Evolutionary conservation across 2,329 filamentous ascomycete species (phyloP).

Genomic region (Trichoderma lentiforme): DNA sequence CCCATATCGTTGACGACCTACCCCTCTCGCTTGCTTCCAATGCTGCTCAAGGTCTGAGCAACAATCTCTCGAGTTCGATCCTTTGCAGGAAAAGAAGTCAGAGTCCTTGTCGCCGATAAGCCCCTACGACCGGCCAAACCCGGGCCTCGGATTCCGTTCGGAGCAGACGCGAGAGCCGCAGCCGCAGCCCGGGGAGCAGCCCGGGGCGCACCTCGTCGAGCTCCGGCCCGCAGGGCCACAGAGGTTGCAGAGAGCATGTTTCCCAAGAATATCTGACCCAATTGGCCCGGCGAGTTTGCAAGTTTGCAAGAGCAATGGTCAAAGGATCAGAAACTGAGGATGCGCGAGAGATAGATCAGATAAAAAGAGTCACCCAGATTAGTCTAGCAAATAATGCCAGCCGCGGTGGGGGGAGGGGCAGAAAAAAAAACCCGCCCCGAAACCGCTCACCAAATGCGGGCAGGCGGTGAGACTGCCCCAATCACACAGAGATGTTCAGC

Average conservation of each 20-base stretch:
- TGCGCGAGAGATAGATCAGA: background rate
- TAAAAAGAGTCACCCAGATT: conserved; percentile 2
- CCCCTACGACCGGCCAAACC: conserved; percentile 26
- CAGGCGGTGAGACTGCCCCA: conserved; percentile 12
- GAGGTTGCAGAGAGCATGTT: conserved; percentile 44
- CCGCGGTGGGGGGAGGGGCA: conserved; percentile 22
- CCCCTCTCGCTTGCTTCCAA: conserved; percentile 88
- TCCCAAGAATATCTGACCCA: conserved; percentile 22
- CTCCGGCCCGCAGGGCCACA: conserved; percentile 42
- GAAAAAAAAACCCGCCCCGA: conserved; percentile 22
- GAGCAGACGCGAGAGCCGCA: conserved; percentile 23
- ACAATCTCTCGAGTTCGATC: conserved; percentile 37
- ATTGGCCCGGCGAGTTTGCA: conserved; percentile 21
- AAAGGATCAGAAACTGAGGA: background rate
- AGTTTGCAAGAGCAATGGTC: background rate
- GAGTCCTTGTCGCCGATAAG: conserved; percentile 16
- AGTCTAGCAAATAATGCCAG: background rate
- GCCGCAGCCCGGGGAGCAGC: conserved; percentile 31
- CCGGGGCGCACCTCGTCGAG: conserved; percentile 40
- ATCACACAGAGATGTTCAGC: background rate
- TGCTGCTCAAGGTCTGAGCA: conserved; percentile 74
- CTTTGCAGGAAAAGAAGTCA: conserved; percentile 20
- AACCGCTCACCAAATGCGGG: conserved; percentile 10
- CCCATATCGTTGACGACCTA: background rate
- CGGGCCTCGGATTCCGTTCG: conserved; percentile 26